Evolutionary conservation across 2,329 filamentous ascomycete genomes (phyloP).

Genomic region (Paecilomyces sp.): DNA sequence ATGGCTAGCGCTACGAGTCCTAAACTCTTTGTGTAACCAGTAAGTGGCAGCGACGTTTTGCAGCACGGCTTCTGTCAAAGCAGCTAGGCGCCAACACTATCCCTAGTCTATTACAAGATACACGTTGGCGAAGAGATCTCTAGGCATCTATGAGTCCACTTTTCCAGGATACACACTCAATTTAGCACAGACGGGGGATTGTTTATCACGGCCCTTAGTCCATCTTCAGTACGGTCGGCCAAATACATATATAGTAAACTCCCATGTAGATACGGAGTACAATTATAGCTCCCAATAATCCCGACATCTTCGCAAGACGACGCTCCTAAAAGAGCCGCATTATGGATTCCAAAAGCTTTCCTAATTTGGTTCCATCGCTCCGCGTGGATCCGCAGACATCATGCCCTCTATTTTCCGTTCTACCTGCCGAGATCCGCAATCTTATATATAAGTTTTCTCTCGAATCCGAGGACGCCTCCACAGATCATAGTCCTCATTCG

Average conservation of each 20-base stretch:
- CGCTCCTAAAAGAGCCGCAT: not conserved
- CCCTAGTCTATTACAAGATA: no score
- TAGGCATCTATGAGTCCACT: not conserved
- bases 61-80: no score
- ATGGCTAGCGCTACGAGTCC: no score
- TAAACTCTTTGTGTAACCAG: no score
- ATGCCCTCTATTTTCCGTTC: not conserved
- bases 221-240: not conserved
- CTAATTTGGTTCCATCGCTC: not conserved
- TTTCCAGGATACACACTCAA: not conserved
- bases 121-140: not conserved
- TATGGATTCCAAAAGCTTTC: not conserved
- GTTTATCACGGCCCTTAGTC: not conserved
- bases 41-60: no score
- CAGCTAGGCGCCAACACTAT: no score
- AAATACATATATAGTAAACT: no score
- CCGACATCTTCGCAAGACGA: not conserved
- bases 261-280: not conserved
- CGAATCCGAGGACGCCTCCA: not conserved
- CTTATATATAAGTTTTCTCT: not conserved
- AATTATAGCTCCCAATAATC: not conserved
- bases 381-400: not conserved
- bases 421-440: not conserved
- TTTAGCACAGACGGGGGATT: no score
- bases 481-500: not conserved